phyloP scores from a whole-genome alignment of 1,284 basidiomycete genomes.

The Kwoniella shivajii region DNA sequence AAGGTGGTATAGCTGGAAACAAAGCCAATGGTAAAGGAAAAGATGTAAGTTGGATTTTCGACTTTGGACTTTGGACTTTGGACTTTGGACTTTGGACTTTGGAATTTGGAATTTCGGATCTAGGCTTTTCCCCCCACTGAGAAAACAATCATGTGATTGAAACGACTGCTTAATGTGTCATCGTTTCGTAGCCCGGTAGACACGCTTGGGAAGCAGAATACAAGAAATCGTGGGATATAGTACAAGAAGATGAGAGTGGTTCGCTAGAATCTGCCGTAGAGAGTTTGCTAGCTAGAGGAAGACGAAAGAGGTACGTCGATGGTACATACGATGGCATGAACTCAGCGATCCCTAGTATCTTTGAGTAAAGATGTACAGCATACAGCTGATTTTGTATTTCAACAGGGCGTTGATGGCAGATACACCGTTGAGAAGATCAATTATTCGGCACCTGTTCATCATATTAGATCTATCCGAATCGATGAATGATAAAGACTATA shows the following conservation, averaged over 20 bases:
- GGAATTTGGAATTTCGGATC: too few species aligned
- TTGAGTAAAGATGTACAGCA: background rate
- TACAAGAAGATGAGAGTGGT: constrained; percentile 92
- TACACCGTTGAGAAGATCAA: constrained; percentile 87
- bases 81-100: too few species aligned
- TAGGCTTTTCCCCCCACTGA: too few species aligned
- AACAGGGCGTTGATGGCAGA: constrained; percentile 64
- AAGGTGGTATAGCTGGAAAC: background rate
- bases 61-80: background rate
- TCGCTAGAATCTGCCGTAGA: constrained; percentile 88
- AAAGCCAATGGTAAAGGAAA: constrained; percentile 29
- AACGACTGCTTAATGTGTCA: background rate
- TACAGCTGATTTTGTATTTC: constrained; percentile 57
- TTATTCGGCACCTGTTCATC: constrained; percentile 92
- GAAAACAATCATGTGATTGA: background rate
- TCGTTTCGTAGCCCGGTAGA: constrained; percentile 10
- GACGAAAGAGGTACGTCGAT: constrained; percentile 72
- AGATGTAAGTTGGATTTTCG: constrained; percentile 15
- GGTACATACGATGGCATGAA: too few species aligned
- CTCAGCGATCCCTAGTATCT: too few species aligned
- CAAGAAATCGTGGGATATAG: constrained; percentile 92
- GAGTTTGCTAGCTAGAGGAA: constrained; percentile 78
- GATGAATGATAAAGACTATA: constrained; percentile 94
- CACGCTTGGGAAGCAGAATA: constrained; percentile 92
- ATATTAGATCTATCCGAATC: constrained; percentile 86